Evolutionary conservation across 495 filamentous ascomycete genomes (phyloP).

Genomic region (Aspergillus taichungensis): DNA sequence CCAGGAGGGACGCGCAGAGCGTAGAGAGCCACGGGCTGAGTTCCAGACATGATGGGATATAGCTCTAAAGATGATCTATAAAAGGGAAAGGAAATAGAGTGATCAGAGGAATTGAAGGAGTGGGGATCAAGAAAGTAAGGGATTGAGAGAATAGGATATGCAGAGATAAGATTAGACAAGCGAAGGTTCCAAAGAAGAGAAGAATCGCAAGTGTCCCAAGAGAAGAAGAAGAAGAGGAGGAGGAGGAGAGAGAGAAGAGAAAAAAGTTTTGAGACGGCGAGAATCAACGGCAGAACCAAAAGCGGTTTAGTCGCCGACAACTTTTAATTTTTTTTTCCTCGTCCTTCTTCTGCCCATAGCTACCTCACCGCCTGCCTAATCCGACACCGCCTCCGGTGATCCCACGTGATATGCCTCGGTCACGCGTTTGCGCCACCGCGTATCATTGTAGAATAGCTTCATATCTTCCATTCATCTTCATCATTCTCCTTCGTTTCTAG

Average conservation of each 20-base stretch:
- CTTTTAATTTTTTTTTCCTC: no score
- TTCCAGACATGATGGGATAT: slow-evolving; percentile 37
- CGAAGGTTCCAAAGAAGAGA: slow-evolving; percentile 13
- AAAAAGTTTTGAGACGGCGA: slow-evolving; percentile 14
- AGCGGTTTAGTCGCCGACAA: no score
- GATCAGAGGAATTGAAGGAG: slow-evolving; percentile 5
- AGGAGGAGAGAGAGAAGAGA: slow-evolving; percentile 16
- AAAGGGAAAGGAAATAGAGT: slow-evolving; percentile 5
- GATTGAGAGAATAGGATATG: slow-evolving; percentile 19
- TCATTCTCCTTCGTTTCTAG: not conserved
- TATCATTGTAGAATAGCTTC: not conserved
- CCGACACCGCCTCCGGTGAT: slow-evolving; percentile 6
- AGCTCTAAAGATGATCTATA: not conserved
- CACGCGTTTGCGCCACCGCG: slow-evolving; percentile 16
- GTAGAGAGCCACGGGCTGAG: slow-evolving; percentile 76
- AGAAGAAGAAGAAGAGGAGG: slow-evolving; percentile 11
- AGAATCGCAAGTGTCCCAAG: slow-evolving; percentile 2
- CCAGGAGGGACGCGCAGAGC: slow-evolving; percentile 80
- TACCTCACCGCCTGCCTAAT: no score
- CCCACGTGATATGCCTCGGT: slow-evolving; percentile 12
- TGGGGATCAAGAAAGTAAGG: slow-evolving; percentile 8
- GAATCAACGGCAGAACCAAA: not conserved
- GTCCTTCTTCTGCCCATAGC: no score
- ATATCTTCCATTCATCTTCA: not conserved
- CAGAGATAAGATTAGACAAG: slow-evolving; percentile 13